Evolutionary conservation across 2,329 filamentous ascomycete species (phyloP), one percentile per base, ranked within the genome.

Genomic region (Colletotrichum tropicicola): DNA sequence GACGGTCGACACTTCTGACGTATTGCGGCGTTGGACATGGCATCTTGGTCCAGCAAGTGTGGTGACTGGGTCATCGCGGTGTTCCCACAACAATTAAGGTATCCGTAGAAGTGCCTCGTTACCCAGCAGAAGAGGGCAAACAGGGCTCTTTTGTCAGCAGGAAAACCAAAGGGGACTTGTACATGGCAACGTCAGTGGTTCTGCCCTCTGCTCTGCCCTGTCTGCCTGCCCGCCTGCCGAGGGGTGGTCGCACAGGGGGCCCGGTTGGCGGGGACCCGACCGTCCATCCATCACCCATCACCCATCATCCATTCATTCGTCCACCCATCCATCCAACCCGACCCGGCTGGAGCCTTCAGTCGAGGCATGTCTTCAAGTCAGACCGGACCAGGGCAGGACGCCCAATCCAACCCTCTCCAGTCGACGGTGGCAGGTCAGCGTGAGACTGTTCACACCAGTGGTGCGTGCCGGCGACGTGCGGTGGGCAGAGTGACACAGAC

Each of bases 91-190:
- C 23, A 41, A 32, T 48, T 6, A 61, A 44, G 57, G 27, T 19
- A 28, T 30, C 28, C n/a, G 15, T 17, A 39, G 19, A 47, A n/a
- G 41, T 35, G 44, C 27, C 43, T 56, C 15, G 47, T 47, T 41
- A 47, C 43, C 30, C 54, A 57, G 43, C 43, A 27, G 25, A n/a
- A n/a, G 21, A 21, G n/a, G 7, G 15, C 6, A 32, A 25, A n/a
- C 35, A 49, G 43, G 41, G 35, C 49, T 45, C 6, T 53, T 61
- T 61, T 51, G 61, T 65, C 57, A 51, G 57, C 62, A 56, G 7
- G 41, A 19, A 27, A 32, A 27, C 43, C 44, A 10, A 12, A 35
- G 30, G 12, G 45, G 25, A 19, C 17, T 27, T 41, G 30, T n/a
- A n/a, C n/a, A n/a, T n/a, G n/a, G n/a, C 45, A 6, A 21, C 35